Evolutionary conservation across 495 filamentous ascomycete genomes (phyloP), one percentile per base, ranked within the genome.

Genomic region (Trichoderma erinaceum): DNA sequence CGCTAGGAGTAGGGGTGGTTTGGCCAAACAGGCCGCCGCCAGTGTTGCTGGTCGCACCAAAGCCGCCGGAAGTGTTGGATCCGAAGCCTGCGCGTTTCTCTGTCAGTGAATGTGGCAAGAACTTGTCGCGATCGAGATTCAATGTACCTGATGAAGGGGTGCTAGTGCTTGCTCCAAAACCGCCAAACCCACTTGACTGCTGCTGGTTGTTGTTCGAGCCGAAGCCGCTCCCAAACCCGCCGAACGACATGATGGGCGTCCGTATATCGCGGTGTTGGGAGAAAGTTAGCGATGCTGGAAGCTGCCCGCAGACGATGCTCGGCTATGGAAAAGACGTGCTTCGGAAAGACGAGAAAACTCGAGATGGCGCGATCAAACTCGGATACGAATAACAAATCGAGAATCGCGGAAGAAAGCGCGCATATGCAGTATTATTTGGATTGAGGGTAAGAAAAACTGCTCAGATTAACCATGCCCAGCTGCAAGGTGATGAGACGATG

Each of bases 161-260:
- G 69, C 81, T 84, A 71, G 79, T 84, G 74, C 80, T 87, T 21
- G 82, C 69, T 67, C 86, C 86, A 74, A 89, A 82, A 25, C 81
- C 81, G 65, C 76, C 77, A 71, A 83, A 89, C 67, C 81, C 84
- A 70, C 80, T 80, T 66, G 80, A 82, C 69, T 83, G 79, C 74
- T 85, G 82, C 48, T 83, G 78, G 73, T 86, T 86, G 69, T 81
- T 85, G 63, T 72, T 71, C 71, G 84, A 80, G 73, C 87, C 87
- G 76, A 89, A 89, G 72, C 84, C 82, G 72, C 84, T 82, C 25
- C 76, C 75, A 69, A 81, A 77, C 69, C 77, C 77, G 72, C 81
- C 78, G 71, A 84, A 84, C 68, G 80, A 80, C 78, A 85, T 85
- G 76, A 32, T 61, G 56, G 56, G 56, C 56, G 56, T 61, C 13